Evolutionary conservation across 2,329 filamentous ascomycete genomes (phyloP).

Genomic region (Cryphonectria parasitica): DNA sequence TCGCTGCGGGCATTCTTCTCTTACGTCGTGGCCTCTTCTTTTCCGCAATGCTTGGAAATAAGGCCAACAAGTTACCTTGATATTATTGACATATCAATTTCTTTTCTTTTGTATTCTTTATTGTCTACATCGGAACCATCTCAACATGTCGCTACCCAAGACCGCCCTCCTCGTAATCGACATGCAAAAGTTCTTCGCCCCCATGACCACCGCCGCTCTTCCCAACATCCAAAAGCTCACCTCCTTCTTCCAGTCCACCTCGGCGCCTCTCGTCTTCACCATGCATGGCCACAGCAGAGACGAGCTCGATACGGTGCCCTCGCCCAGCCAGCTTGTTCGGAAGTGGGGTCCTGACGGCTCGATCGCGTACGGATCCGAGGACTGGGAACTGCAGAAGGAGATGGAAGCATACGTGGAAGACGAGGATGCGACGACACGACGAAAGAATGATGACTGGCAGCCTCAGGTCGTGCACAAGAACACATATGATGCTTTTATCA

Average conservation of each 20-base stretch:
- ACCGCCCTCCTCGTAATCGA: conserved; percentile 46
- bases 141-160: conserved; percentile 24
- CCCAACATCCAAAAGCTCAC: conserved; percentile 41
- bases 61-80: background rate
- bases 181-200: conserved; percentile 44
- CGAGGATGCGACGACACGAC: conserved; percentile 3
- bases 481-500: conserved; percentile 46
- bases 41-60: background rate
- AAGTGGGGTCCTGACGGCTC: conserved; percentile 43
- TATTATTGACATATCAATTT: background rate
- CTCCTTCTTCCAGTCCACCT: conserved; percentile 24
- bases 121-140: background rate
- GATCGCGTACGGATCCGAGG: conserved; percentile 37
- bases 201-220: conserved; percentile 40
- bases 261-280: conserved; percentile 42
- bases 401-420: conserved; percentile 30
- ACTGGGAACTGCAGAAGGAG: conserved; percentile 40
- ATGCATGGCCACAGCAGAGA: conserved; percentile 43
- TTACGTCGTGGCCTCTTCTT: background rate
- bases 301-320: conserved; percentile 37
- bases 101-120: background rate
- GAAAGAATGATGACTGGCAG: background rate
- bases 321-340: conserved; percentile 42
- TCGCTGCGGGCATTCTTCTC: background rate
- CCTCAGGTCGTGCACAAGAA: conserved; percentile 40